Evolutionary conservation across 164 flowering plant species (phyloP).

Genomic region (Echeveria elegans): DNA sequence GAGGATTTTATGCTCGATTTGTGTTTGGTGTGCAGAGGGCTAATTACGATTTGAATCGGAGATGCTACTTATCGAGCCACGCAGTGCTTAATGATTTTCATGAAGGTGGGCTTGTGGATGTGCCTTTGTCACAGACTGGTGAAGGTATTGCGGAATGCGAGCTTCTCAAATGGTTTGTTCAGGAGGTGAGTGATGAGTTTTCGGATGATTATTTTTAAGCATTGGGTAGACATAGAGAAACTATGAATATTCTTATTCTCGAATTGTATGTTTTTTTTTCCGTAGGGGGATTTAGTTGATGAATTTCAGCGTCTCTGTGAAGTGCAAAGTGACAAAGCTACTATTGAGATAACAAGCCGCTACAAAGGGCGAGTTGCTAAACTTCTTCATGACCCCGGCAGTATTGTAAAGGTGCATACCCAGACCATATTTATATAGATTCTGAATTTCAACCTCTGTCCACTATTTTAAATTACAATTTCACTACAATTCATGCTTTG

Average conservation of each 20-base stretch:
- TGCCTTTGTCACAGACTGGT: conserved; percentile 94
- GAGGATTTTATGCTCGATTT: neutral
- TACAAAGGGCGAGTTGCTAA: conserved; percentile 69
- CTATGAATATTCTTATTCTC: too few species aligned
- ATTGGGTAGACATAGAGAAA: too few species aligned
- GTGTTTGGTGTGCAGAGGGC: neutral
- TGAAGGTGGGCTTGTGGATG: conserved; percentile 42
- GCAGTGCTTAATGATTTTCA: conserved; percentile 33
- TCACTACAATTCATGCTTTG: neutral
- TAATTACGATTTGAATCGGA: conserved; percentile 8
- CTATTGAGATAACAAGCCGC: conserved; percentile 97
- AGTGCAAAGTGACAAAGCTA: conserved; percentile 99
- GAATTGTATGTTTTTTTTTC: too few species aligned
- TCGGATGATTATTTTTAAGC: too few species aligned
- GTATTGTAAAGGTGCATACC: conserved; percentile 69
- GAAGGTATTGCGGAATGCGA: conserved; percentile 99
- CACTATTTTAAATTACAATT: neutral
- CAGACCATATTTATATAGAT: neutral
- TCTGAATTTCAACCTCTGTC: neutral
- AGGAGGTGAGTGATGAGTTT: conserved; percentile 69
- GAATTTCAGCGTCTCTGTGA: conserved; percentile 95
- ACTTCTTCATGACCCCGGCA: conserved; percentile 56
- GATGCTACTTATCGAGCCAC: conserved; percentile 42
- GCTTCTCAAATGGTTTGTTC: conserved; percentile 88
- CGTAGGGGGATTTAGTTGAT: conserved; percentile 69